phyloP scores from a whole-genome alignment of 176 grass and related monocot species.

The Aegilops longissima region DNA sequence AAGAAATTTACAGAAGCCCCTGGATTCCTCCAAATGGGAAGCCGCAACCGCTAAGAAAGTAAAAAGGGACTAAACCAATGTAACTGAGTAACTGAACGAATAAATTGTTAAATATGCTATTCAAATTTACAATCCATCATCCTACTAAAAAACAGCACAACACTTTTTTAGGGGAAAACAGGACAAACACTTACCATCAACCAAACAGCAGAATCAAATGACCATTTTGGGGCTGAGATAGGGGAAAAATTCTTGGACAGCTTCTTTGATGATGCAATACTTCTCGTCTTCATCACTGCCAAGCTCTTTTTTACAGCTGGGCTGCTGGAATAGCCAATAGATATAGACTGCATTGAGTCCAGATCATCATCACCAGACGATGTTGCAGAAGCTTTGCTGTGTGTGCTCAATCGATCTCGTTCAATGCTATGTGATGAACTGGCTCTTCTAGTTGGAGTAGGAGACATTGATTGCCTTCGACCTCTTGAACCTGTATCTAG shows the following conservation, averaged over 20 bases:
- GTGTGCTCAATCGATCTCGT: conserved; percentile 57
- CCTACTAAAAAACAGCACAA: conserved; percentile 25
- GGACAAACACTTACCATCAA: conserved; percentile 67
- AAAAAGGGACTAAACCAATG: conserved; percentile 6
- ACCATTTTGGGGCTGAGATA: conserved; percentile 68
- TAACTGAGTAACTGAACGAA: not conserved
- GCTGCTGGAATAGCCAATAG: conserved; percentile 48
- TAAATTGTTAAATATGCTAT: not conserved
- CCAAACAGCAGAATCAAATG: conserved; percentile 87
- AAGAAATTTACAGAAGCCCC: not conserved
- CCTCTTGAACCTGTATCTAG: conserved; percentile 51
- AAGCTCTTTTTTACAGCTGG: conserved; percentile 57
- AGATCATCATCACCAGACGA: conserved; percentile 86
- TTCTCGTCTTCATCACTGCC: conserved; percentile 58
- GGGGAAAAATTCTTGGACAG: conserved; percentile 54
- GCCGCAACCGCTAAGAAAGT: not conserved
- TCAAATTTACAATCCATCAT: not conserved
- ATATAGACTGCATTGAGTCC: conserved; percentile 65
- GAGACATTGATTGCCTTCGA: conserved; percentile 85
- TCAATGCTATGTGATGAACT: conserved; percentile 74
- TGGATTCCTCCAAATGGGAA: not conserved
- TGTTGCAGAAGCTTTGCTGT: conserved; percentile 67
- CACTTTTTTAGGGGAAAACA: conserved; percentile 5
- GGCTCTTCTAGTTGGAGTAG: conserved; percentile 77
- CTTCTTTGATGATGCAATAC: conserved; percentile 77